These are phyloP conservation scores for Diaporthe humulicola DNA, from an alignment of 2,329 filamentous ascomycete species.

Conservation along the genomic window DNA sequence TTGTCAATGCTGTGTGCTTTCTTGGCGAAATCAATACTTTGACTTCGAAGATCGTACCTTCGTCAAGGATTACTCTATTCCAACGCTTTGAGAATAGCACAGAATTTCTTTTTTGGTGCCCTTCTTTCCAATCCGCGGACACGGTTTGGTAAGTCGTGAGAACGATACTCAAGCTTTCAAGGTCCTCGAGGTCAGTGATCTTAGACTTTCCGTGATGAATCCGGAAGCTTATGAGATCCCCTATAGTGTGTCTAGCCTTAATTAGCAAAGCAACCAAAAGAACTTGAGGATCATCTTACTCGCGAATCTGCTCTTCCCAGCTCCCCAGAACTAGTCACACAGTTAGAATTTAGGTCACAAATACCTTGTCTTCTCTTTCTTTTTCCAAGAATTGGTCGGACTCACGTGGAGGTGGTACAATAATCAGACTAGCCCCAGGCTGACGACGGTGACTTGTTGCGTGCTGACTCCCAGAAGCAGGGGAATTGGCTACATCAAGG, in stretches of 20 bases:
- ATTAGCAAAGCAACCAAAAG: background rate
- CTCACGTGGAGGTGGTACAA: constrained; percentile 54
- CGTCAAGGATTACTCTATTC: constrained; percentile 56
- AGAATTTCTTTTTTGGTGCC: constrained; percentile 8
- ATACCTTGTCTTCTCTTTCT: no score
- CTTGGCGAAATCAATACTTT: background rate
- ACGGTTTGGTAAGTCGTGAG: constrained; percentile 59
- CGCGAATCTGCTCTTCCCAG: constrained; percentile 53
- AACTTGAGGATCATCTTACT: constrained; percentile 39
- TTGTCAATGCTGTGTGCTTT: background rate
- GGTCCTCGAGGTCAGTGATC: constrained; percentile 36
- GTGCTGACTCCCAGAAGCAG: background rate
- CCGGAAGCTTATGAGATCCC: constrained; percentile 42
- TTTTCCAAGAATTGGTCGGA: constrained; percentile 3
- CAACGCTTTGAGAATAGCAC: constrained; percentile 52
- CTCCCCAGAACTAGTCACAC: constrained; percentile 51
- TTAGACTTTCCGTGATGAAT: constrained; percentile 50
- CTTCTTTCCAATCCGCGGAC: constrained; percentile 50
- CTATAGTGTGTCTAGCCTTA: constrained; percentile 46
- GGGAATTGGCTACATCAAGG: background rate
- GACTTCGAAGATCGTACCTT: constrained; percentile 47
- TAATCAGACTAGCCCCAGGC: constrained; percentile 48
- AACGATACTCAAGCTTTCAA: constrained; percentile 46
- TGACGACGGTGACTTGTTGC: background rate
- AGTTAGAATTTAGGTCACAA: constrained; percentile 20